Evolutionary conservation across 768 basidiomycete species (phyloP).

Genomic region (Pulveroboletus sp.): DNA sequence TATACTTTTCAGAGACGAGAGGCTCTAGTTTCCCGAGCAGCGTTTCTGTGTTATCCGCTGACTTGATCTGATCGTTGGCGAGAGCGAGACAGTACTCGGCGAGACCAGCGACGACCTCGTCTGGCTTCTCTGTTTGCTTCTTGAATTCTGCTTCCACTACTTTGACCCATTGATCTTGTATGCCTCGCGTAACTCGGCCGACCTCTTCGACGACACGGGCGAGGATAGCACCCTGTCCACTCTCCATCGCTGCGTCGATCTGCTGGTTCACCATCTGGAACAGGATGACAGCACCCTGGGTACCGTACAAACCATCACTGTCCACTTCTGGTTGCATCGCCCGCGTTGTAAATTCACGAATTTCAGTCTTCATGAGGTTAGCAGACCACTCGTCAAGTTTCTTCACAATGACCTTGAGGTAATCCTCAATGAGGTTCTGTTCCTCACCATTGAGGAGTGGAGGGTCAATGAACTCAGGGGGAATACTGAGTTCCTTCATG

Average conservation of each 20-base stretch:
- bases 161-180: slow-evolving; percentile 85
- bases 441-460: slow-evolving; percentile 94
- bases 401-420: slow-evolving; percentile 85
- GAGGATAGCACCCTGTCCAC: slow-evolving; percentile 90
- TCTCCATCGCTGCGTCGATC: slow-evolving; percentile 90
- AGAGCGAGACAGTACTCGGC: slow-evolving; percentile 96
- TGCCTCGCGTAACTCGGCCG: slow-evolving; percentile 82
- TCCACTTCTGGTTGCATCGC: slow-evolving; percentile 85
- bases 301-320: slow-evolving; percentile 84
- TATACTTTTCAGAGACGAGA: slow-evolving; percentile 91
- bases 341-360: slow-evolving; percentile 76
- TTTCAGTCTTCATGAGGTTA: slow-evolving; percentile 90
- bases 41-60: slow-evolving; percentile 88
- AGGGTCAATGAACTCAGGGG: slow-evolving; percentile 78
- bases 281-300: slow-evolving; percentile 88
- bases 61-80: slow-evolving; percentile 96
- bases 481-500: slow-evolving; percentile 90
- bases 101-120: slow-evolving; percentile 80
- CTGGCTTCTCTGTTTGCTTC: slow-evolving; percentile 82
- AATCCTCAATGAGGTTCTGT: slow-evolving; percentile 90
- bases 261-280: slow-evolving; percentile 99
- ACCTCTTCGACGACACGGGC: slow-evolving; percentile 85
- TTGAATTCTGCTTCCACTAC: slow-evolving; percentile 81
- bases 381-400: slow-evolving; percentile 97
- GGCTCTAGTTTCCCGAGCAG: slow-evolving; percentile 82